phyloP scores from a whole-genome alignment of 2,329 filamentous ascomycete species.

The Teratosphaeria gauchensis region DNA sequence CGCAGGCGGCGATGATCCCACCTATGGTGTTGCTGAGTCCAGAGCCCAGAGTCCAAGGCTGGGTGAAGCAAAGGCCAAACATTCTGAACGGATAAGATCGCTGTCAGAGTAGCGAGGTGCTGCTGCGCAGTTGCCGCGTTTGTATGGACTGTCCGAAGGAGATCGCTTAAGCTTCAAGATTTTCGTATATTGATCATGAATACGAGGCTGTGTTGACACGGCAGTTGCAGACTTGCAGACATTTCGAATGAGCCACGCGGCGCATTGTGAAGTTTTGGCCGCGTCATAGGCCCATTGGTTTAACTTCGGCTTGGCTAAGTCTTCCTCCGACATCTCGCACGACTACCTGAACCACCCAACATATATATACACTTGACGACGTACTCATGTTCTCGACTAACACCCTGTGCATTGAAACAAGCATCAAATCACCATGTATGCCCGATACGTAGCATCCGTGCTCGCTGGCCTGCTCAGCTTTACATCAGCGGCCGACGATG shows the following conservation, averaged over 20 bases:
- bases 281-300: not conserved
- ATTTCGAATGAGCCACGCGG: not conserved
- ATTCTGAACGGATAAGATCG: no score
- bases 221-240: not conserved
- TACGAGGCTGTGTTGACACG: not conserved
- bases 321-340: not conserved
- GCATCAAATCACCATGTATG: not conserved
- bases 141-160: no score
- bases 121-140: no score
- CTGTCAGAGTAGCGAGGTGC: no score
- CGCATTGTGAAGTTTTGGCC: not conserved
- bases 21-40: no score
- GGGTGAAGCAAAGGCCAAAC: no score
- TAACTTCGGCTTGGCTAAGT: not conserved
- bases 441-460: not conserved
- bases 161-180: no score
- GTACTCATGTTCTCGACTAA: not conserved
- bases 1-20: no score
- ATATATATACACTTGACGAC: not conserved
- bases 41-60: no score
- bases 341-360: not conserved
- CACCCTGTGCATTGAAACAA: not conserved
- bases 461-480: not conserved
- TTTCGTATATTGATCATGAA: not conserved
- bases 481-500: not conserved